phyloP scores from a whole-genome alignment of 2,329 filamentous ascomycete species.

The Hymenoscyphus fraxineus region DNA sequence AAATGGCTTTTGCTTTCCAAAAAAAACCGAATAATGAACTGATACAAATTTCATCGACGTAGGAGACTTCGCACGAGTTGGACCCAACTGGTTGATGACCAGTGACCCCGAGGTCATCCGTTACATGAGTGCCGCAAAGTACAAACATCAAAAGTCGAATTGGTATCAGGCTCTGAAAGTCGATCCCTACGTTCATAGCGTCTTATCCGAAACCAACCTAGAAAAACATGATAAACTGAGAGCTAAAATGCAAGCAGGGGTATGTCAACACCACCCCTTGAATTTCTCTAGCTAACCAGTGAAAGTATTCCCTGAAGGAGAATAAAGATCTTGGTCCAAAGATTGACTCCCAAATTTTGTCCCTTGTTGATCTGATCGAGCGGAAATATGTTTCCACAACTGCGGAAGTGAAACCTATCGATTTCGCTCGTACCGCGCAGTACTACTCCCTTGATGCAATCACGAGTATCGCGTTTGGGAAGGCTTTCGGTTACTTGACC shows the following conservation, averaged over 20 bases:
- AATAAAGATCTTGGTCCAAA: conserved; percentile 46
- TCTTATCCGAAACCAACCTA: neutral
- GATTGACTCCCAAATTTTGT: conserved; percentile 45
- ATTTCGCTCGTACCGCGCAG: conserved; percentile 43
- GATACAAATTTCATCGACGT: neutral
- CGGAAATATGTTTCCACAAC: conserved; percentile 44
- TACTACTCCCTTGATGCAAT: conserved; percentile 54
- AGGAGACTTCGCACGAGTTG: conserved; percentile 3
- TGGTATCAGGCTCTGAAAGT: conserved; percentile 4
- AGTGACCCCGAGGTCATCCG: neutral
- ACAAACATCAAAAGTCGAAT: neutral
- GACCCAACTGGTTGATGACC: neutral
- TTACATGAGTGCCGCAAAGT: neutral
- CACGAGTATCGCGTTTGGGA: conserved; percentile 48
- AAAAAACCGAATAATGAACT: neutral
- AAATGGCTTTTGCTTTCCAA: neutral
- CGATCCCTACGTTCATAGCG: conserved; percentile 1
- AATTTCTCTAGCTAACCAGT: neutral
- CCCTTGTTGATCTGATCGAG: conserved; percentile 47
- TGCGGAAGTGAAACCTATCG: conserved; percentile 42
- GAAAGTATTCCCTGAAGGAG: conserved; percentile 52
- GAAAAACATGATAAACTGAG: conserved; percentile 41
- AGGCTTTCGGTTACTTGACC: conserved; percentile 47
- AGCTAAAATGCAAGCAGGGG: conserved; percentile 48
- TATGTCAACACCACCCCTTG: conserved; percentile 33